Evolutionary conservation across 1,284 basidiomycete species (phyloP), one percentile per base, ranked within the genome.

Genomic region (Ustilago shanxiensis): DNA sequence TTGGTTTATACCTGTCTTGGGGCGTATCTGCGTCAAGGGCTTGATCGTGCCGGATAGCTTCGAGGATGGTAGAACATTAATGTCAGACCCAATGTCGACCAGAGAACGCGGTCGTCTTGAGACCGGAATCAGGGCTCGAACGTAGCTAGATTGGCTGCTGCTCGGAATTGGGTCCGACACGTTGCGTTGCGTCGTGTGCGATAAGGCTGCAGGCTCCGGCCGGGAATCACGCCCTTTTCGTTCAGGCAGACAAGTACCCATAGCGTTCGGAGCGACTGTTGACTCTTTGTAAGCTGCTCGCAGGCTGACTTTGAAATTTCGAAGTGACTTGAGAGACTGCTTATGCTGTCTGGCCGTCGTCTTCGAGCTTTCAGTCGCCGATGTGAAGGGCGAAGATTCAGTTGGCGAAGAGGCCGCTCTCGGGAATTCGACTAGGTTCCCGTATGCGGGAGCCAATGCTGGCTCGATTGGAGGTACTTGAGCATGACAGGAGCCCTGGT

Each of bases 271-370:
- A 20, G n/a, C 18, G 7, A 22, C 16, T 10, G 37, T 10, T 2
- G 54, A 37, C n/a, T 59, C 47, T 10, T 52, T 52, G 28, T 60
- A 35, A 3, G 35, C 49, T 26, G 49, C 3, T 29, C 49, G 58
- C 20, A 60, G 37, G 26, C 58, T 60, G 26, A 60, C 14, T 24
- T 60, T 52, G 37, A 52, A 26, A 13, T 60, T 60, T 20, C 58
- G 47, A 18, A 60, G 26, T 4, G 58, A 60, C 16, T 52, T 60
- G 14, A 52, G 37, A 6, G 58, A 60, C 18, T 51, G 58, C 16
- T 29, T 60, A 16, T 35, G 37, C 50, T 60, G 58, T 52, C 58
- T 39, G n/a, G 10, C 4, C 11, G 22, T 22, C 5, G 8, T 24
- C 7, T 2, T 6, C 31, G 5, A 22, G 2, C 4, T 3, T 41